These are phyloP conservation scores for Waltiozyma sp. DNA, from an alignment of 1,139 yeast genomes.

Conservation along the genomic window DNA sequence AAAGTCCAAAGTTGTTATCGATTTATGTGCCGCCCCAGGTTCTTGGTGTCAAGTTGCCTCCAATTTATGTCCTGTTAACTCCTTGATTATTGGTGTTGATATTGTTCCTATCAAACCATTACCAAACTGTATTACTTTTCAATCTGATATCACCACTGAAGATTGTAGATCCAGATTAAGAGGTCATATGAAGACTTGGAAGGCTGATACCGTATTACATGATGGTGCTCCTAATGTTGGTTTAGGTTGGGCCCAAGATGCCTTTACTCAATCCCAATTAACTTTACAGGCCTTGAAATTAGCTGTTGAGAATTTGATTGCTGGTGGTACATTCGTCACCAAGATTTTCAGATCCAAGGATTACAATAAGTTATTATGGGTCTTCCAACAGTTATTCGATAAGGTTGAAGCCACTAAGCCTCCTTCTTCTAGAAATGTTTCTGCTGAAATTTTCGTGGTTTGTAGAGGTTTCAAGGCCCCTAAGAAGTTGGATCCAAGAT, in stretches of 20 bases:
- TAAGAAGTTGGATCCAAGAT: slow-evolving; percentile 82
- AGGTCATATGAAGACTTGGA: slow-evolving; percentile 97
- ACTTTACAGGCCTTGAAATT: slow-evolving; percentile 86
- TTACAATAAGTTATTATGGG: slow-evolving; percentile 95
- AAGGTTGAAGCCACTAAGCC: slow-evolving; percentile 98
- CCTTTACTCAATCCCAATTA: slow-evolving; percentile 93
- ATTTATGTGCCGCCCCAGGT: slow-evolving; percentile 99
- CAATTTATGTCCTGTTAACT: slow-evolving; percentile 82
- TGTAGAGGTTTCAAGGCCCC: slow-evolving; percentile 96
- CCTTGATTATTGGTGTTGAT: slow-evolving; percentile 94
- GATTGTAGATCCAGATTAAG: slow-evolving; percentile 90
- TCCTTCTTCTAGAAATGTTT: slow-evolving; percentile 96
- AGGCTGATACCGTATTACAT: slow-evolving; percentile 94
- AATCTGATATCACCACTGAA: slow-evolving; percentile 94
- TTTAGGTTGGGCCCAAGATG: slow-evolving; percentile 98
- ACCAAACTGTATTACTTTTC: slow-evolving; percentile 90
- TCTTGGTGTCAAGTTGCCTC: slow-evolving; percentile 99
- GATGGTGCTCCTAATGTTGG: slow-evolving; percentile 99
- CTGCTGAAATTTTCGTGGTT: slow-evolving; percentile 97
- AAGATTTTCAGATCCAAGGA: slow-evolving; percentile 96
- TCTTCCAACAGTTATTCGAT: slow-evolving; percentile 87
- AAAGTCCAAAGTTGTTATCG: slow-evolving; percentile 93
- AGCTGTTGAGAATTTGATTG: slow-evolving; percentile 86
- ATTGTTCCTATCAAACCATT: slow-evolving; percentile 91
- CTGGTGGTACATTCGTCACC: slow-evolving; percentile 95